Base-by-base conservation (phyloP, 2,329 filamentous ascomycete species). In the Stagonosporopsis cucurbitacearum region DNA sequence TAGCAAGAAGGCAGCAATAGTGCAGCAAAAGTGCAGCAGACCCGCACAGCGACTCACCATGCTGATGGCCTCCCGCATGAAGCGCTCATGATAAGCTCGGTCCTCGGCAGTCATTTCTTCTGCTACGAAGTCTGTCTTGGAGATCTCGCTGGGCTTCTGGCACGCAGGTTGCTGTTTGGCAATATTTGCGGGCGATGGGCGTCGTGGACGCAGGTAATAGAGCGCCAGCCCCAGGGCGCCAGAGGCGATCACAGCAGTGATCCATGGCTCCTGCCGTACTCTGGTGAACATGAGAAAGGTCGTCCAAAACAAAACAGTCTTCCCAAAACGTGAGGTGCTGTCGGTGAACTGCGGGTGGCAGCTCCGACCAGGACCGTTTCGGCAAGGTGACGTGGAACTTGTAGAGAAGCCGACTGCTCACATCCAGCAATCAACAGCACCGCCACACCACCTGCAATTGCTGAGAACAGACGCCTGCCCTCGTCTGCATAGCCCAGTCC, bases 61-160 rank as follows among this genome's bases (percentile, higher is more conserved):
- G 64, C 87, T 83, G 64, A 97, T 84, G 59, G 93, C 93, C 74
- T 94, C 88, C 65, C 88, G 85, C 86, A 96, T 96, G 78, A 92
- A 96, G 66, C 75, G 72, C 64, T 82, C 81, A 74, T 86, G 83
- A 73, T 78, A 78, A 58, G 72, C 74, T 59, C 75, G 76, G 53
- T 80, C 73, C 58, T 74, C 69, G 20, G 68, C 42, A 48, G 64
- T 65, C 73, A 75, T 75, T 60, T 63, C 57, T 56, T 62, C 54
- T 58, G 58, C 50, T 58, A 53, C 54, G 41, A 62, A 69, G 58
- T 70, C 59, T 59, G 65, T 63, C 55, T 60, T 60, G 32, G 59
- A 22, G 60, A 55, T 65, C 69, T 73, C 68, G 66, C 67, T 63
- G 51, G 56, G 55, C 56, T 67, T 57, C 54, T 63, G 37, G 33